Base-by-base conservation (phyloP, 2,329 filamentous ascomycete species). In the Fusarium graminum region DNA sequence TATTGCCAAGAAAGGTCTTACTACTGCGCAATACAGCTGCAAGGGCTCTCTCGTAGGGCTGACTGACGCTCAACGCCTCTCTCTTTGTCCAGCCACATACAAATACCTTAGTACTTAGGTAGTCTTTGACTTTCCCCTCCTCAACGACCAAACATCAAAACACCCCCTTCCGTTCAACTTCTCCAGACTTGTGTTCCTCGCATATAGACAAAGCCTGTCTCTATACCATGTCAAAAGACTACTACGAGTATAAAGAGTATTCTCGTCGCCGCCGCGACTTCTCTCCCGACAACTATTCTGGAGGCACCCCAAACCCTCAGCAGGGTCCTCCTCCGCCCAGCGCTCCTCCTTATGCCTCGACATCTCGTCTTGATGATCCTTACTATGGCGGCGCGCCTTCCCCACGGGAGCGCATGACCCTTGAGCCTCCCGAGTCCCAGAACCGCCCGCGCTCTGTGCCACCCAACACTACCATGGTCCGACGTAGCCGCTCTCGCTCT, bases 381-480 rank as follows among this genome's bases (percentile, higher is more conserved):
- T 74, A 71, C 47, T 74, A 71, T 14, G 49, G 59, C 25, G 52
- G 44, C 14, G 59, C 56, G 28, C 50, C 63, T 38, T 50, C 60
- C 19, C 63, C 69, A 25, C 72, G 74, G 44, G 74, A 76, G 50
- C 60, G 68, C 47, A 74, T 75, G 70, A 73, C 72, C 45, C 71
- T 76, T 16, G 66, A 74, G 26, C 71, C 74, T 19, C 68, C 75
- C 4, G 67, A 70, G 13, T 43, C 59, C 38, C 56, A 70, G n/a
- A 38, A 53, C 40, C 77, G 77, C 41, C 69, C 76, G 12, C 77
- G 76, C 56, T 79, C 77, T 34, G 69, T 76, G 10, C 76, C 77
- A 10, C 75, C 76, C 4, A 69, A 66, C 39, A 69, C 74, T 5
- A 51, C 65, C 46, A 72, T 74, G 59, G 52, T 72, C 30, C 73